phyloP scores from a whole-genome alignment of 495 filamentous ascomycete genomes.

The Annulohypoxylon moriforme region DNA sequence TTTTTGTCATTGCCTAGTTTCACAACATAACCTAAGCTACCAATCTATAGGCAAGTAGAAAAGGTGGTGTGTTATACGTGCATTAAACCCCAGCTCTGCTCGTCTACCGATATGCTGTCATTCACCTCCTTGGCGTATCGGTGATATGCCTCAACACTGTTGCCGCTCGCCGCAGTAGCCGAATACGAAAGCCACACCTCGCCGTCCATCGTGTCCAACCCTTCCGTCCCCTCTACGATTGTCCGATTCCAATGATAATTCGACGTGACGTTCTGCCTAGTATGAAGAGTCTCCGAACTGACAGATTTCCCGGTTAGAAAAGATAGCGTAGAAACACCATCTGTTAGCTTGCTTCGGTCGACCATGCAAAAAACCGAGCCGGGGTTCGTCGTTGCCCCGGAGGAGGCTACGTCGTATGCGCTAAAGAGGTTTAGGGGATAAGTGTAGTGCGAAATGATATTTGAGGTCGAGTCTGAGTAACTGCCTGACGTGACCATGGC shows the following conservation, averaged over 20 bases:
- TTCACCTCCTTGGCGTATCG: conserved; percentile 43
- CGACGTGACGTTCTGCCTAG: conserved; percentile 46
- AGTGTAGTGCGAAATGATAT: conserved; percentile 46
- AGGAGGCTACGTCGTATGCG: conserved; percentile 41
- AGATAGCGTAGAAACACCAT: conserved; percentile 37
- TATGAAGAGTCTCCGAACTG: conserved; percentile 23
- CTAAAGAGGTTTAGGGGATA: conserved; percentile 48
- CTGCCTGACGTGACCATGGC: conserved; percentile 70
- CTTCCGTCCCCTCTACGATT: conserved; percentile 41
- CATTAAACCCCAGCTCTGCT: conserved; percentile 32
- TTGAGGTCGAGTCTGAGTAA: conserved; percentile 60
- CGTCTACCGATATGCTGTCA: conserved; percentile 32
- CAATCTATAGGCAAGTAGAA: conserved; percentile 33
- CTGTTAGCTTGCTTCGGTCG: conserved; percentile 41
- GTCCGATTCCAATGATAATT: conserved; percentile 46
- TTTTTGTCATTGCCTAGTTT: too few relatives aligned
- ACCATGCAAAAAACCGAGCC: conserved; percentile 43
- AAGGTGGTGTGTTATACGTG: conserved; percentile 31
- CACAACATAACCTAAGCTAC: neutral
- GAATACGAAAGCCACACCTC: conserved; percentile 45
- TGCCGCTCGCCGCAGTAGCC: conserved; percentile 3
- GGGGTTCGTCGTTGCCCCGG: conserved; percentile 43
- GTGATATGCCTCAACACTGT: conserved; percentile 24
- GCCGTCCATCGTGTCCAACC: conserved; percentile 43
- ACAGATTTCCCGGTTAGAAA: conserved; percentile 36